These are phyloP conservation scores for Fraxinus angustifolia DNA, from an alignment of 305 asterid genomes.

Conservation along the genomic window DNA sequence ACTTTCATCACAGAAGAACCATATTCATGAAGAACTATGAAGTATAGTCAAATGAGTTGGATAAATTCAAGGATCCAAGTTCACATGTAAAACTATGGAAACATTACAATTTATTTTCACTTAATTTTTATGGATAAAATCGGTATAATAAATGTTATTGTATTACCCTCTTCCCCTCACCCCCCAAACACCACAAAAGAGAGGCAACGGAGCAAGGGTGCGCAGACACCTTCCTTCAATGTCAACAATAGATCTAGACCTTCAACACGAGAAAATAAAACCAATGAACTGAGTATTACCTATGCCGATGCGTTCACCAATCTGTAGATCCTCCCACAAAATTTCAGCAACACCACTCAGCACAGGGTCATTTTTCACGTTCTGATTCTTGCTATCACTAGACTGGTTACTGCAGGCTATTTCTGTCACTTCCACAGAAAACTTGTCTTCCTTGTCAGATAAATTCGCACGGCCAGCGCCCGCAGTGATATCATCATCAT, in stretches of 20 bases:
- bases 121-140: neutral
- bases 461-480: conserved; percentile 26
- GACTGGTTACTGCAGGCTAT: conserved; percentile 36
- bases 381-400: conserved; percentile 34
- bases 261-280: conserved; percentile 16
- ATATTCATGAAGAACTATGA: neutral
- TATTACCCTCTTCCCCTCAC: neutral
- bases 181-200: neutral
- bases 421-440: conserved; percentile 30
- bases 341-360: conserved; percentile 82
- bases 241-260: conserved; percentile 13
- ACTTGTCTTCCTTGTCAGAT: conserved; percentile 29
- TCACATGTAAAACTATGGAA: neutral
- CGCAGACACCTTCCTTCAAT: neutral
- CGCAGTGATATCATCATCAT: conserved; percentile 22
- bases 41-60: neutral
- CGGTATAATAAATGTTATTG: neutral
- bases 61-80: neutral
- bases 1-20: neutral
- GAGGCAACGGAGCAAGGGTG: neutral
- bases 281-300: conserved; percentile 45
- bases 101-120: neutral
- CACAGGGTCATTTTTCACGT: conserved; percentile 55
- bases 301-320: conserved; percentile 95
- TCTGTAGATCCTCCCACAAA: conserved; percentile 94